Evolutionary conservation across 2,329 filamentous ascomycete genomes (phyloP), one percentile per base, ranked within the genome.

Genomic region (Lasiodiplodia sp.): DNA sequence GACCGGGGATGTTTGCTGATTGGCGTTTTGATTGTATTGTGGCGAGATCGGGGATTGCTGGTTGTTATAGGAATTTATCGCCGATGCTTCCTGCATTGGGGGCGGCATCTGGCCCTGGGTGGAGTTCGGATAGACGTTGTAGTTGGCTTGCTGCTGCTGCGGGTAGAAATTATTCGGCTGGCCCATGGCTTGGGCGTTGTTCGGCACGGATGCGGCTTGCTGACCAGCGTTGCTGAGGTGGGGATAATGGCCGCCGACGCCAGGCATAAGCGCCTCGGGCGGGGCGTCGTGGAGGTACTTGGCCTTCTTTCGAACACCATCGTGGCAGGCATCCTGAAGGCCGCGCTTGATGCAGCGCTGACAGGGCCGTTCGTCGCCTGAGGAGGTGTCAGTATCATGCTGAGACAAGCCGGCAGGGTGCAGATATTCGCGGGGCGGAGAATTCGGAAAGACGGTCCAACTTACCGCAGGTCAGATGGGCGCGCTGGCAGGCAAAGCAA

Each of bases 221-320:
- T 68, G 67, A 38, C 58, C 23, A 75, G 73, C 16, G 76, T 70
- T 47, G 49, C 56, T 69, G 73, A 72, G 74, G 81, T 81, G 79
- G 79, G 84, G 87, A 75, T 91, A 92, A 75, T 88, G 91, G 37
- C 90, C 88, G 5, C 91, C 90, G 58, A 96, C 86, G 52, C 96
- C 93, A n/a, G 94, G 93, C 77, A 95, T 88, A 71, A 97, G 85
- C 56, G 94, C 94, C 78, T 96, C 94, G 65, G 93, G 89, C 44
- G 95, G 94, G 31, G 95, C 94, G 85, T 98, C 96, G 77, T 98
- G 94, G 68, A 99, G 91, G 80, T 99, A 99, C 80, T 99, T 99
- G 65, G 96, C 96, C 86, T 98, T 99, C 82, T 99, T 99, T 71
- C 96, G 91, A 64, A 98, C 94, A 66, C 96, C 96, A 78, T 99